Evolutionary conservation across 2,329 filamentous ascomycete genomes (phyloP).

Genomic region (Herpotrichia juniperi): DNA sequence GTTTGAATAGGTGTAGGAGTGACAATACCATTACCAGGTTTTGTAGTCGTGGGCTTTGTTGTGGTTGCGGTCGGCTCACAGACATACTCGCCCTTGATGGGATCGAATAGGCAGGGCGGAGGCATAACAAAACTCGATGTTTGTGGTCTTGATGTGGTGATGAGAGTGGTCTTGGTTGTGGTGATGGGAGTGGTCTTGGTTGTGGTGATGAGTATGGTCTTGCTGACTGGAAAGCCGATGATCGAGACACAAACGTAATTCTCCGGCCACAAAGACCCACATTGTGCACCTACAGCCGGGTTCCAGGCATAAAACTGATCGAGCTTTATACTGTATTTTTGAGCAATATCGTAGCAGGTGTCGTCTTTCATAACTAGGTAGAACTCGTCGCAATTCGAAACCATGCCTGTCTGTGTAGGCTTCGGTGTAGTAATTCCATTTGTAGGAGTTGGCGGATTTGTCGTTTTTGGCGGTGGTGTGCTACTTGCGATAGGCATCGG

Average conservation of each 20-base stretch:
- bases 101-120: no score
- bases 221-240: background rate
- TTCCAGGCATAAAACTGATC: conserved; percentile 9
- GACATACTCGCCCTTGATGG: no score
- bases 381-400: conserved; percentile 4
- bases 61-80: background rate
- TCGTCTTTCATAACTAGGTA: conserved; percentile 2
- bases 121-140: no score
- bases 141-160: no score
- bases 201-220: no score
- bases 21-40: no score
- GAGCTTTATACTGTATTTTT: conserved; percentile 1
- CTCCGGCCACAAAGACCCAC: background rate
- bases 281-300: background rate
- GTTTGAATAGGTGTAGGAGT: conserved; percentile 1
- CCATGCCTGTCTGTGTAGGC: no score
- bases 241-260: conserved; percentile 5
- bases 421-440: background rate
- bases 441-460: no score
- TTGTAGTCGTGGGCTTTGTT: background rate
- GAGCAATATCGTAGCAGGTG: conserved; percentile 1
- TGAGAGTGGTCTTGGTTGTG: no score
- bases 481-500: no score
- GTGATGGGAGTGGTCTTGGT: no score
- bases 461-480: no score